These are phyloP conservation scores for Penicillium waksmanii DNA, from an alignment of 495 filamentous ascomycete genomes.

Conservation along the genomic window DNA sequence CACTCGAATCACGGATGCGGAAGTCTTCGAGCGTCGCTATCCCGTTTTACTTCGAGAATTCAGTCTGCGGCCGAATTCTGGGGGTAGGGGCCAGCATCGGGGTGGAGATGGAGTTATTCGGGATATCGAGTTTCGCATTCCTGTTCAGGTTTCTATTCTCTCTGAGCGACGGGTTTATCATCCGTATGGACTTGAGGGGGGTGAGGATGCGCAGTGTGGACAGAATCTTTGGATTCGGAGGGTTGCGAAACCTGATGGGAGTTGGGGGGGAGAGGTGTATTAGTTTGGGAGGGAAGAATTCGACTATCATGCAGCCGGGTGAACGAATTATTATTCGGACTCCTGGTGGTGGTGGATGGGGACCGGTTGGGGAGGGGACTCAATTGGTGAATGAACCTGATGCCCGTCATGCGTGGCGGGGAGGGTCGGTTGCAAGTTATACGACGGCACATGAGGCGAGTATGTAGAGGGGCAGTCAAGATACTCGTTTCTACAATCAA, in stretches of 20 bases:
- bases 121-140: constrained; percentile 42
- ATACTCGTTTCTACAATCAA: not conserved
- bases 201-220: constrained; percentile 62
- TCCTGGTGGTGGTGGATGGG: constrained; percentile 53
- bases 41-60: constrained; percentile 86
- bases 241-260: constrained; percentile 21
- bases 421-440: constrained; percentile 34
- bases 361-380: constrained; percentile 20
- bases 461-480: constrained; percentile 19
- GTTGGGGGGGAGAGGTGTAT: constrained; percentile 57
- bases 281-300: constrained; percentile 86
- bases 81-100: constrained; percentile 38
- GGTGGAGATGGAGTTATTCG: constrained; percentile 46
- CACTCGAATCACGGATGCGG: constrained; percentile 89
- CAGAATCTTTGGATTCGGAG: constrained; percentile 58
- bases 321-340: constrained; percentile 74
- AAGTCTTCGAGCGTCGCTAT: constrained; percentile 88
- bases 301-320: constrained; percentile 75
- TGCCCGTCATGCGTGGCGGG: constrained; percentile 33
- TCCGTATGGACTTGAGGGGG: constrained; percentile 85
- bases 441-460: constrained; percentile 37
- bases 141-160: constrained; percentile 84
- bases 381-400: constrained; percentile 25
- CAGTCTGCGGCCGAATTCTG: constrained; percentile 73
- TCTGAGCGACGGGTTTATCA: constrained; percentile 81